Conservation (phyloP, 2,329 filamentous ascomycete genomes). For the Aspergillus sp. region DNA sequence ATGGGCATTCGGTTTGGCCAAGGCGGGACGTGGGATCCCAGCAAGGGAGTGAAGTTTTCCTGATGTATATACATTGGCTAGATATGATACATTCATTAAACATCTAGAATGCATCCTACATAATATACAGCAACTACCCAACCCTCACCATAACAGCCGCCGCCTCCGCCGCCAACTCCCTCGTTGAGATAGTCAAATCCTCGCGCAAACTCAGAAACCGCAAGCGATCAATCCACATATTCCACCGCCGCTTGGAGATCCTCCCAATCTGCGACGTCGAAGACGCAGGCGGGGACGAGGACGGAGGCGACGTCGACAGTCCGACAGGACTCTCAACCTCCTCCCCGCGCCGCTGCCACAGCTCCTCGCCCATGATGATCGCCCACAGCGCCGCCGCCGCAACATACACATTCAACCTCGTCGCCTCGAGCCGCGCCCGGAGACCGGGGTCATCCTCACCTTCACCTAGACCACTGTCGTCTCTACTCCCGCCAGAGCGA, state of each 20-base stretch:
- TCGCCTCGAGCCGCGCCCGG: background rate
- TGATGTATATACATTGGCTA: slow-evolving; percentile 14
- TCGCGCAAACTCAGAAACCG: slow-evolving; percentile 15
- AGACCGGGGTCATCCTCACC: background rate
- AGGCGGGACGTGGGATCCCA: slow-evolving; percentile 58
- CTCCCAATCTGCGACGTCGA: background rate
- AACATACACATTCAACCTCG: slow-evolving; percentile 7
- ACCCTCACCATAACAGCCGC: slow-evolving; percentile 21
- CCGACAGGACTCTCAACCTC: slow-evolving; percentile 3
- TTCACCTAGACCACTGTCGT: too few species aligned
- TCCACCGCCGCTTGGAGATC: slow-evolving; percentile 13
- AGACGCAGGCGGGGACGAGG: background rate
- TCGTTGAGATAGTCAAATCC: slow-evolving; percentile 15
- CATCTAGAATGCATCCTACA: too few species aligned
- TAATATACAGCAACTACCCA: background rate
- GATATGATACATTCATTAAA: background rate
- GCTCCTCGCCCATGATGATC: slow-evolving; percentile 21
- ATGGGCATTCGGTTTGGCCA: slow-evolving; percentile 74
- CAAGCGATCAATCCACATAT: slow-evolving; percentile 15
- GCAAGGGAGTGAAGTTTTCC: slow-evolving; percentile 56
- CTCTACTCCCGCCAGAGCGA: background rate
- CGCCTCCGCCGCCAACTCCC: slow-evolving; percentile 18
- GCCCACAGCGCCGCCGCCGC: slow-evolving; percentile 14
- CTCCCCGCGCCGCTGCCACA: slow-evolving; percentile 13
- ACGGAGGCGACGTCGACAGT: background rate